These are phyloP conservation scores for Coriolopsis trogii DNA, from an alignment of 1,284 basidiomycete species.

Conservation along the genomic window DNA sequence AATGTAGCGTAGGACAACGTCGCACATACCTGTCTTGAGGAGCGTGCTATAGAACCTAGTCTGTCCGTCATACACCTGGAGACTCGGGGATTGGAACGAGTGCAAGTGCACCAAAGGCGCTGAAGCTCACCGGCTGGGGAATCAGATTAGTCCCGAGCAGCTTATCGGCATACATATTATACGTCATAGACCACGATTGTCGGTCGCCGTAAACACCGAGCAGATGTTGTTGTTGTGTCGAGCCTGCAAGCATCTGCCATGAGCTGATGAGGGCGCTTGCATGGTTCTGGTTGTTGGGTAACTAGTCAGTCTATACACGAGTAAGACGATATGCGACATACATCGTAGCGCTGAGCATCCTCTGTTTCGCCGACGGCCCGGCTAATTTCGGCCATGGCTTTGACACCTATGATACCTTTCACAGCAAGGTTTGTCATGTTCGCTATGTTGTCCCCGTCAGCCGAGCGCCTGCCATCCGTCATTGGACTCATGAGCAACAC, in stretches of 20 bases:
- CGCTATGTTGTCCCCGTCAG: conserved; percentile 44
- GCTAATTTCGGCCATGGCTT: conserved; percentile 63
- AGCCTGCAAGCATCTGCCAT: conserved; percentile 37
- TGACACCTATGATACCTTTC: conserved; percentile 71
- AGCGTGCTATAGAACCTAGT: conserved; percentile 14
- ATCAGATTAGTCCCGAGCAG: conserved; percentile 41
- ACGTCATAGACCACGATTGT: conserved; percentile 59
- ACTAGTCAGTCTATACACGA: background rate
- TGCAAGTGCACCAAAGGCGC: background rate
- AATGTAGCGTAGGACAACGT: background rate
- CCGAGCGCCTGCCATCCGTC: conserved; percentile 56
- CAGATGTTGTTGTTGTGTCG: conserved; percentile 39
- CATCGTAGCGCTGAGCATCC: conserved; percentile 52
- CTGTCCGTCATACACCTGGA: conserved; percentile 10
- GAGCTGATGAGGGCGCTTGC: conserved; percentile 25
- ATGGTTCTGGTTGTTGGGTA: conserved; percentile 9
- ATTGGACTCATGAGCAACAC: background rate
- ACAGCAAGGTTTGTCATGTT: conserved; percentile 80
- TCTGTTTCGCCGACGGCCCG: conserved; percentile 48
- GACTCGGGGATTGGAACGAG: too few relatives aligned
- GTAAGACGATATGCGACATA: conserved; percentile 27
- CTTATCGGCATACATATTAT: conserved; percentile 69
- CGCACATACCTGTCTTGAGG: conserved; percentile 3
- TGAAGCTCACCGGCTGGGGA: conserved; percentile 20
- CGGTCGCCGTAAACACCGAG: conserved; percentile 45